phyloP scores from a whole-genome alignment of 1,284 basidiomycete species.

The Hemileia vastatrix region DNA sequence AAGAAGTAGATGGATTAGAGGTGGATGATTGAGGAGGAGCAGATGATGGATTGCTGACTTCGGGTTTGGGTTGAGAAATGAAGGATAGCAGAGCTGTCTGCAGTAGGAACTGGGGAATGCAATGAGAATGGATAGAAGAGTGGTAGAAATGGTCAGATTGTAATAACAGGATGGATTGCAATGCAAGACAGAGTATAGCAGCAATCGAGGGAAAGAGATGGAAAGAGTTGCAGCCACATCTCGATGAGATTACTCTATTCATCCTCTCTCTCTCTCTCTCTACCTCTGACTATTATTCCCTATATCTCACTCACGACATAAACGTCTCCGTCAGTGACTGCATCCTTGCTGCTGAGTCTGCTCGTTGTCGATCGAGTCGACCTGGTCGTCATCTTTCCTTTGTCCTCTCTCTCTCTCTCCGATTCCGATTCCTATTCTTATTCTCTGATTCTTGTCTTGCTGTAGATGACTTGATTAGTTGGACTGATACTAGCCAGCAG shows the following conservation, averaged over 20 bases:
- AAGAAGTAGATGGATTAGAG: not conserved
- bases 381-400: not conserved
- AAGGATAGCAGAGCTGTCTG: conserved; percentile 32
- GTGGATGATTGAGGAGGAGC: not conserved
- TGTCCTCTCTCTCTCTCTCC: too few species aligned
- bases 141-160: too few species aligned
- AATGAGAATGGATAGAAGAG: too few species aligned
- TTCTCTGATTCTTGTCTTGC: too few species aligned
- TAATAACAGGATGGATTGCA: too few species aligned
- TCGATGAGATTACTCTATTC: not conserved
- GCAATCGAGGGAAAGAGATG: not conserved
- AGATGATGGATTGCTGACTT: not conserved
- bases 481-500: too few species aligned
- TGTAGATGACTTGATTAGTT: too few species aligned
- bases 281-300: not conserved
- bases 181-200: not conserved
- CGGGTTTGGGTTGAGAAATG: not conserved
- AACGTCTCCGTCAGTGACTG: conserved; percentile 38
- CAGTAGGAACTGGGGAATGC: conserved; percentile 35
- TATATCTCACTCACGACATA: conserved; percentile 28
- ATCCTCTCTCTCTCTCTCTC: not conserved
- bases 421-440: too few species aligned
- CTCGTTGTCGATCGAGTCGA: not conserved
- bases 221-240: not conserved
- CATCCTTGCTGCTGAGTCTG: not conserved